Evolutionary conservation across 441 rosid genomes (phyloP), one percentile per base, ranked within the genome.

Genomic region (Arabidopsis hybrid): DNA sequence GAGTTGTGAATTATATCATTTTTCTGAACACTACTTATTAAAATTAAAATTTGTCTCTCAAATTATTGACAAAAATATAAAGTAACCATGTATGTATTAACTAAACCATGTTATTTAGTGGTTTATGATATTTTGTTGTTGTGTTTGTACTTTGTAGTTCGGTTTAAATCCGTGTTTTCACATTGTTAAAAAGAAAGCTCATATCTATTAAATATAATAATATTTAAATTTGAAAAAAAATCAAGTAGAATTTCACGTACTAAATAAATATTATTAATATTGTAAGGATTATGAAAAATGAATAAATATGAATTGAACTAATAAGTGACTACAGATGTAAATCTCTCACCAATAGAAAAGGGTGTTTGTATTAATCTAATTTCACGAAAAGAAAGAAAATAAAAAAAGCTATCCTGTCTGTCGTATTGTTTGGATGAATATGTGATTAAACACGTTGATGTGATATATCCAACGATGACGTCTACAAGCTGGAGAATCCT

Each of bases 381-480:
- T n/a, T 8, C 11, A 32, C 4, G 12, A 4, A 8, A 49, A 49
- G 32, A 13, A 34, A 4, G 32, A 21, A 21, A 21, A 21, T 21
- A 21, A 21, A 4, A 16, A 68, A 57, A 46, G 64, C 18, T 11
- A 16, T 55, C 8, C 26, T 21, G 26, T 21, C 18, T 56, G 40
- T 1, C 36, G 40, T 57, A 17, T 8, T 8, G 35, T 34, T 8
- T 57, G 42, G 42, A 14, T 7, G 36, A 56, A 32, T 26, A 38
- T 16, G 6, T 16, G 11, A 43, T 42, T 31, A 17, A 45, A 17
- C 47, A 49, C 16, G 51, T 14, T 14, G 67, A 60, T 71, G 46
- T 62, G 68, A 72, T 32, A 42, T 69, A 69, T 69, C 43, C 61
- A 43, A 63, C 69, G 56, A 51, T 31, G 62, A 31, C 69, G 35